Conservation (phyloP, 495 filamentous ascomycete species). For the Trichoderma parareesei region DNA sequence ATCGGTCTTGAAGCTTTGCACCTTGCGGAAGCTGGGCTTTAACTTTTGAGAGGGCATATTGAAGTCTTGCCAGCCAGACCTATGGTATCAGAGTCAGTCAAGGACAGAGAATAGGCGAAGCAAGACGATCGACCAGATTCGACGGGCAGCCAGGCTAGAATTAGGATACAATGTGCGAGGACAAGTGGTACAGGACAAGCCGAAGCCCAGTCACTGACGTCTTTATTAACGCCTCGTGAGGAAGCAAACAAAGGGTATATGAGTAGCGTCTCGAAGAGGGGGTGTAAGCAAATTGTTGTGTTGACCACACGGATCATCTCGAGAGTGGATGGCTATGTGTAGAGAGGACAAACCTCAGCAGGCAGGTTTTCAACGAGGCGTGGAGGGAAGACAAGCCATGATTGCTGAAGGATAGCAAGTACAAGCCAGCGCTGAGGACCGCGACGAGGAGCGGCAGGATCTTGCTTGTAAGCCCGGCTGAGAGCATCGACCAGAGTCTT, state of each 20-base stretch:
- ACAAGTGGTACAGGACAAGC: background rate
- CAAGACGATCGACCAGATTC: no score
- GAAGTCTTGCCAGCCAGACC: background rate
- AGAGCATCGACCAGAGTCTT: background rate
- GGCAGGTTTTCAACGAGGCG: background rate
- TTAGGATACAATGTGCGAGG: no score
- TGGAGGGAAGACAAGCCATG: background rate
- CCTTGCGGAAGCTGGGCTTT: constrained; percentile 60
- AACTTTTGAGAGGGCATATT: constrained; percentile 27
- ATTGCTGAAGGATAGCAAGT: background rate
- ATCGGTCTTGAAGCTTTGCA: constrained; percentile 78
- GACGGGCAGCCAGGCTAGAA: no score
- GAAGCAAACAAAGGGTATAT: background rate
- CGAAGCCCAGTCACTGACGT: background rate
- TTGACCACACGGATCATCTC: background rate
- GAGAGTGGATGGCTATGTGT: background rate
- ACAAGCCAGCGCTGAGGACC: background rate
- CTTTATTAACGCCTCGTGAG: background rate
- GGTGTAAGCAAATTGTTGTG: background rate
- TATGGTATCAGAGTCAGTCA: background rate
- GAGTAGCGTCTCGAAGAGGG: background rate
- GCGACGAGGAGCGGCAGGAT: background rate
- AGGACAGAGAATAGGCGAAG: no score
- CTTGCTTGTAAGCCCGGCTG: background rate
- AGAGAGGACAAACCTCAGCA: constrained; percentile 7